Base-by-base conservation (phyloP, 768 basidiomycete genomes). In the Leccinum boreale region DNA sequence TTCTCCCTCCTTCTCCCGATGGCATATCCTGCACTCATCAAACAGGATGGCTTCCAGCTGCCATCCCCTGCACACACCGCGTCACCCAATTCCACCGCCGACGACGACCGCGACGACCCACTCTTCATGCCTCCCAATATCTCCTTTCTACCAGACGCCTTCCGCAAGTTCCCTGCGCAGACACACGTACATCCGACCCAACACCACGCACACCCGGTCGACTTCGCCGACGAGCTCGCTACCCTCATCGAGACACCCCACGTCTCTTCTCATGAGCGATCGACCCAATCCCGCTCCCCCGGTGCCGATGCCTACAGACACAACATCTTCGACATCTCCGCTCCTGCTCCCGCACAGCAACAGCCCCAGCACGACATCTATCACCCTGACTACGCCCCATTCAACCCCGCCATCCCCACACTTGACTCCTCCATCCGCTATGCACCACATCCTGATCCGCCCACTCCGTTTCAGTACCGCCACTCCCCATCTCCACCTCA, bases 1-100 rank as follows among this genome's bases (percentile, higher is more conserved):
- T 12, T 23, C 39, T 19, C n/a, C 12, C 6, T 26, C 4, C 17
- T 23, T 35, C 26, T 48, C 29, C 11, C 50, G 45, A 71, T 73
- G 68, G 63, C 71, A 53, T 70, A 72, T 68, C 57, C 69, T 3
- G 55, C 67, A 46, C 63, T 71, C 58, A 68, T 89, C 62, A 77
- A 87, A 58, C 85, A 87, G 67, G 85, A 90, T 74, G 89, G 90
- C 64, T 91, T 91, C 70, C 85, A 88, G 60, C 65, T 85, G 35
- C 81, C 83, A 21, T 77, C 77, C 49, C 78, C 83, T 23, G 69
- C 77, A 5, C 67, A 67, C 36, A 71, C 69, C 1, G 57, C 71
- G 0, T 67, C 66, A 0, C 66, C 71, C 23, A 63, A 73, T 59
- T 58, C 72, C 35, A 50, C 73, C 61, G 55, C 62, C 63, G 64